These are phyloP conservation scores for Bombardia bombarda DNA, from an alignment of 495 filamentous ascomycete species.

Conservation along the genomic window DNA sequence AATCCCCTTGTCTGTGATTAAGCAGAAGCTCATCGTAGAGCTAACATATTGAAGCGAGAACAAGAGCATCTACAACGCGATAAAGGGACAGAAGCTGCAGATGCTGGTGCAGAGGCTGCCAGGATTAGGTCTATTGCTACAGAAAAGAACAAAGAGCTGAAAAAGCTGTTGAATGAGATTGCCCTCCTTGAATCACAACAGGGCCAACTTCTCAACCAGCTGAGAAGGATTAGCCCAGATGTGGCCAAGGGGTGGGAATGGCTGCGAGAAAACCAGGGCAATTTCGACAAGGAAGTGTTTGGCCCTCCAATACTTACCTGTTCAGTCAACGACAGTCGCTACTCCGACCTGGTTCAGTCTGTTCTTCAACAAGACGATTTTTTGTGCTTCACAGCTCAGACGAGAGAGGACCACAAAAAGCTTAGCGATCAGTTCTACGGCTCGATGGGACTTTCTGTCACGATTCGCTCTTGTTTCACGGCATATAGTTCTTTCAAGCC, in stretches of 20 bases:
- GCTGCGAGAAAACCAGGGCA: constrained; percentile 60
- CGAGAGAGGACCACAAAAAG: constrained; percentile 60
- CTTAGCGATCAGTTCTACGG: constrained; percentile 48
- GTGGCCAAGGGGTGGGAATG: constrained; percentile 67
- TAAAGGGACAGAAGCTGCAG: constrained; percentile 26
- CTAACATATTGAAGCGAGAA: constrained; percentile 20
- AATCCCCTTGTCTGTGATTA: no score
- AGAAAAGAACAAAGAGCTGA: constrained; percentile 13
- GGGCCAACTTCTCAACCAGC: constrained; percentile 62
- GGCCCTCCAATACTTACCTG: constrained; percentile 79
- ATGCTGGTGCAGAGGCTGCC: constrained; percentile 25
- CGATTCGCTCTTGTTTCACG: constrained; percentile 49
- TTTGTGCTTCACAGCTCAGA: constrained; percentile 69
- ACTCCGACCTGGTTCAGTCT: constrained; percentile 67
- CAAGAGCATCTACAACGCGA: constrained; percentile 43
- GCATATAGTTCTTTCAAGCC: constrained; percentile 43
- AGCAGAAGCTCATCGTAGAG: no score
- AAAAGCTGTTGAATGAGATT: constrained; percentile 41
- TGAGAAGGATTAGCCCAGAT: constrained; percentile 51
- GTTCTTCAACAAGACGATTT: constrained; percentile 56
- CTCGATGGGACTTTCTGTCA: constrained; percentile 53
- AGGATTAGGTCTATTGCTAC: constrained; percentile 14
- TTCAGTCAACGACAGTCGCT: constrained; percentile 67
- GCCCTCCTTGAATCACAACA: constrained; percentile 60
- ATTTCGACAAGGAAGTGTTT: constrained; percentile 75